Evolutionary conservation across 768 basidiomycete genomes (phyloP).

Genomic region (Nidularia pulvinata): DNA sequence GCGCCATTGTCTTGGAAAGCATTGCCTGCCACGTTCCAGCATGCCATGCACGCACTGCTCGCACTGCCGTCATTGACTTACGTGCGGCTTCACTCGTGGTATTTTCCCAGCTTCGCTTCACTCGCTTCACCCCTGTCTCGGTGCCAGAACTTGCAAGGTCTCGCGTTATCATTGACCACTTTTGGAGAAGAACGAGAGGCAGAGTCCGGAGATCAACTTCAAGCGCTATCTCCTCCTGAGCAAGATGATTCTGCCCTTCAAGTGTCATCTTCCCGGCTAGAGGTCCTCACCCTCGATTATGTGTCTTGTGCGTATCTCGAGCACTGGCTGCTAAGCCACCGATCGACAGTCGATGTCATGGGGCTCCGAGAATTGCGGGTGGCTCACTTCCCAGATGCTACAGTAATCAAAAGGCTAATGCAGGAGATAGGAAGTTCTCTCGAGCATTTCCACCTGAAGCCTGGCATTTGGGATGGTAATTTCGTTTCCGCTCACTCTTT

Average conservation of each 20-base stretch:
- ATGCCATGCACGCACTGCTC: conserved; percentile 31
- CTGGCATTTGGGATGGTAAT: conserved; percentile 37
- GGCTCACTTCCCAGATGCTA: conserved; percentile 34
- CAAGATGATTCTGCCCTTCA: background rate
- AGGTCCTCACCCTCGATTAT: conserved; percentile 40
- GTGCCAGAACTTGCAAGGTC: conserved; percentile 29
- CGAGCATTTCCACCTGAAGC: conserved; percentile 43
- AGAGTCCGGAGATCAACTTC: background rate
- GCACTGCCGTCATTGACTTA: conserved; percentile 29
- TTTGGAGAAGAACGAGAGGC: conserved; percentile 19
- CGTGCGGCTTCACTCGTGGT: conserved; percentile 37
- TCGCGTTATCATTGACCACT: conserved; percentile 32
- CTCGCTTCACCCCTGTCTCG: conserved; percentile 29
- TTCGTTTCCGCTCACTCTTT: conserved; percentile 2
- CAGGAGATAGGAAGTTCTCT: conserved; percentile 28
- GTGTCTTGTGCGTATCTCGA: conserved; percentile 32
- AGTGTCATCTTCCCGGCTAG: conserved; percentile 11
- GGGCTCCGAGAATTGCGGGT: conserved; percentile 39
- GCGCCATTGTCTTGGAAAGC: conserved; percentile 32
- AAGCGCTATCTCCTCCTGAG: background rate
- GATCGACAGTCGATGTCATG: conserved; percentile 27
- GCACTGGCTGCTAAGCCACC: conserved; percentile 32
- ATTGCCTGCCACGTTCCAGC: conserved; percentile 28
- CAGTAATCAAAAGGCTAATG: conserved; percentile 32
- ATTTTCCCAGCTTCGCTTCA: conserved; percentile 30